Evolutionary conservation across 495 filamentous ascomycete species (phyloP).

Genomic region (Darksidea phi): DNA sequence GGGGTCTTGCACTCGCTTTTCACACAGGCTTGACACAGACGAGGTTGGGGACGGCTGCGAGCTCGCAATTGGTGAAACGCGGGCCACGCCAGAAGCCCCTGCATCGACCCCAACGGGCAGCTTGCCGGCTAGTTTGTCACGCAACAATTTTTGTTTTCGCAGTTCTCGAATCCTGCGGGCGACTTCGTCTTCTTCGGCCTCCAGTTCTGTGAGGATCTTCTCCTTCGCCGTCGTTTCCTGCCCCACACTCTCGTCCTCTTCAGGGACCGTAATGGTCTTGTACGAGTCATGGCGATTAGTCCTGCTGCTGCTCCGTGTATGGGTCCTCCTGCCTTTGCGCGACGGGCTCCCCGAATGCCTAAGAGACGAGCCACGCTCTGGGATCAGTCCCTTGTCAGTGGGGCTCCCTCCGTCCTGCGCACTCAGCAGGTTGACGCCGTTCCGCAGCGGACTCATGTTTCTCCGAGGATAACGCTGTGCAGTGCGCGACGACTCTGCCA

Average conservation of each 20-base stretch:
- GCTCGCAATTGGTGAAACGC: conserved; percentile 34
- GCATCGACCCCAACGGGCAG: conserved; percentile 33
- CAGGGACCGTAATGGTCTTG: conserved; percentile 37
- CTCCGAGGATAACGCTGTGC: conserved; percentile 14
- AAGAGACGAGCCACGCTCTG: conserved; percentile 33
- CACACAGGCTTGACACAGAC: conserved; percentile 36
- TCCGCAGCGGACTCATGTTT: conserved; percentile 26
- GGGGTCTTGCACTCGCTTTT: conserved; percentile 35
- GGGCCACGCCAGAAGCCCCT: conserved; percentile 30
- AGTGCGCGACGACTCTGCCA: conserved; percentile 29
- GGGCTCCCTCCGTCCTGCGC: conserved; percentile 21
- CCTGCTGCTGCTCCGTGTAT: conserved; percentile 12
- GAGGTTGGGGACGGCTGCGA: conserved; percentile 34
- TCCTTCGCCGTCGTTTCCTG: conserved; percentile 26
- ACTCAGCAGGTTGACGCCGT: conserved; percentile 18
- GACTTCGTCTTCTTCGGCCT: conserved; percentile 33
- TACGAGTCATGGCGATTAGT: conserved; percentile 34
- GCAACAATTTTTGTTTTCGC: conserved; percentile 32
- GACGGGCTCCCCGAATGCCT: conserved; percentile 36
- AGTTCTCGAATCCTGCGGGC: conserved; percentile 30
- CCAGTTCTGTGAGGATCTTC: conserved; percentile 32
- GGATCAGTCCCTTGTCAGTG: conserved; percentile 28
- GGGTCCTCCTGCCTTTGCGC: conserved; percentile 24
- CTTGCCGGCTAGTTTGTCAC: conserved; percentile 37
- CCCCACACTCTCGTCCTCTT: conserved; percentile 32